Evolutionary conservation across 257 asterid genomes (phyloP).

Genomic region (Haberlea rhodopensis): DNA sequence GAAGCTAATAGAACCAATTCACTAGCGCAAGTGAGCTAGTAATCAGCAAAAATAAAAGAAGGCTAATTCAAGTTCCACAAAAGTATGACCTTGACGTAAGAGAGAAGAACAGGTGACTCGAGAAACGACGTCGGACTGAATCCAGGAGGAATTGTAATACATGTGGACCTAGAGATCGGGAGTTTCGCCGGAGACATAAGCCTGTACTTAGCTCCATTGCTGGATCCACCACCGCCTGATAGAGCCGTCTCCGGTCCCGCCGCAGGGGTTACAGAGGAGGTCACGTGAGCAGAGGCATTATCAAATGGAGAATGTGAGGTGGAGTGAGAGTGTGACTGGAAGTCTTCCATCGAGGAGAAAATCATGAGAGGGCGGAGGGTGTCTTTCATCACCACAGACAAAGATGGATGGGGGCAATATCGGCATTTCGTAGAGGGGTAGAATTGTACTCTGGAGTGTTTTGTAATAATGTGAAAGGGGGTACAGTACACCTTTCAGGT

Average conservation of each 20-base stretch:
- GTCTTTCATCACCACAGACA: conserved; percentile 15
- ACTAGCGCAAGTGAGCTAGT: conserved; percentile 17
- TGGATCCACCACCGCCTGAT: conserved; percentile 38
- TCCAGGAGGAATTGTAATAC: conserved; percentile 85
- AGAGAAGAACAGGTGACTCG: conserved; percentile 93
- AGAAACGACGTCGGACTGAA: conserved; percentile 93
- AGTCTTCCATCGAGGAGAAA: conserved; percentile 53
- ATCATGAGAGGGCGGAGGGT: conserved; percentile 22
- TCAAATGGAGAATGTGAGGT: conserved; percentile 30
- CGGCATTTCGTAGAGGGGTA: conserved; percentile 26
- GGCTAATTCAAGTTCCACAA: background rate
- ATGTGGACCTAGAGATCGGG: conserved; percentile 91
- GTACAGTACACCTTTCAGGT: too few relatives aligned
- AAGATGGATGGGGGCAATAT: background rate
- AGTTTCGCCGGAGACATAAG: conserved; percentile 97
- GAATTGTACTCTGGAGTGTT: conserved; percentile 19
- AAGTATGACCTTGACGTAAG: conserved; percentile 72
- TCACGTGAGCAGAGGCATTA: conserved; percentile 23
- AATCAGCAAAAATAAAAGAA: background rate
- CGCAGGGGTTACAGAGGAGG: background rate
- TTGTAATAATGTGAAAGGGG: conserved; percentile 17
- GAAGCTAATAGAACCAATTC: conserved; percentile 21
- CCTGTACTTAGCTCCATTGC: conserved; percentile 67
- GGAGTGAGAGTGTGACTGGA: conserved; percentile 27
- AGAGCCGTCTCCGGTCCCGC: background rate